Percentiles rank a stretch among this genome's conserved stretches.
Evolutionary conservation across 1,284 basidiomycete species (phyloP).

Genomic region (Porodaedalea pini): DNA sequence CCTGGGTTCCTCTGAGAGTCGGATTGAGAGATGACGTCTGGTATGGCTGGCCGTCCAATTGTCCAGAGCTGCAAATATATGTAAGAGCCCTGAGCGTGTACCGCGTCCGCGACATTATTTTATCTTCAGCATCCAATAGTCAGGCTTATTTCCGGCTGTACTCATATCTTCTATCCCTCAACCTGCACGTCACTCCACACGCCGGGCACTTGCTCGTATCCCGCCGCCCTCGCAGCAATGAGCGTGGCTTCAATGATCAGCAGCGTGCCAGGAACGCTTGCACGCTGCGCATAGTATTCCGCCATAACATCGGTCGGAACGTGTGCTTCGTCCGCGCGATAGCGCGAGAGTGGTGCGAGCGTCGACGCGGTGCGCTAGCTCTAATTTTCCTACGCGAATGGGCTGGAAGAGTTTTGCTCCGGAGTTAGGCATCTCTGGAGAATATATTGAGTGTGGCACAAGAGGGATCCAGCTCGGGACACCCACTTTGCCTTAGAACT

Average conservation of each 20-base stretch:
- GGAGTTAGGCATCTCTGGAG: conserved; percentile 38
- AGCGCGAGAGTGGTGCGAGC: conserved; percentile 33
- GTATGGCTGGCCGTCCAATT: conserved; percentile 39
- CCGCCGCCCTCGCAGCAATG: conserved; percentile 38
- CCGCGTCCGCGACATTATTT: conserved; percentile 31
- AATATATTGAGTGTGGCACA: too few relatives aligned
- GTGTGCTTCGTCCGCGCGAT: conserved; percentile 26
- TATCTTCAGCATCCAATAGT: conserved; percentile 12
- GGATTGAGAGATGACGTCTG: conserved; percentile 28
- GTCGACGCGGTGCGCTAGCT: conserved; percentile 26
- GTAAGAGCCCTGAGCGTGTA: conserved; percentile 37
- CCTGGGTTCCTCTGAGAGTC: conserved; percentile 29
- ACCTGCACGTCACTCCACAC: conserved; percentile 45
- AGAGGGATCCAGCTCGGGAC: too few relatives aligned
- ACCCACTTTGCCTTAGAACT: too few relatives aligned
- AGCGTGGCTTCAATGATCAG: conserved; percentile 47
- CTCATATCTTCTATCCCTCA: conserved; percentile 37
- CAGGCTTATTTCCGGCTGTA: neutral
- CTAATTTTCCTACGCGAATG: conserved; percentile 32
- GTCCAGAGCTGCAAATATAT: conserved; percentile 49
- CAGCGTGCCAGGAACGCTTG: conserved; percentile 40
- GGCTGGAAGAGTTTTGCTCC: conserved; percentile 27
- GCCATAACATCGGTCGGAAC: conserved; percentile 29
- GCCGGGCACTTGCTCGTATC: conserved; percentile 37
- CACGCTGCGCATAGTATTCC: too few relatives aligned